Evolutionary conservation across 2,329 filamentous ascomycete genomes (phyloP).

Genomic region (Didymella sp.): DNA sequence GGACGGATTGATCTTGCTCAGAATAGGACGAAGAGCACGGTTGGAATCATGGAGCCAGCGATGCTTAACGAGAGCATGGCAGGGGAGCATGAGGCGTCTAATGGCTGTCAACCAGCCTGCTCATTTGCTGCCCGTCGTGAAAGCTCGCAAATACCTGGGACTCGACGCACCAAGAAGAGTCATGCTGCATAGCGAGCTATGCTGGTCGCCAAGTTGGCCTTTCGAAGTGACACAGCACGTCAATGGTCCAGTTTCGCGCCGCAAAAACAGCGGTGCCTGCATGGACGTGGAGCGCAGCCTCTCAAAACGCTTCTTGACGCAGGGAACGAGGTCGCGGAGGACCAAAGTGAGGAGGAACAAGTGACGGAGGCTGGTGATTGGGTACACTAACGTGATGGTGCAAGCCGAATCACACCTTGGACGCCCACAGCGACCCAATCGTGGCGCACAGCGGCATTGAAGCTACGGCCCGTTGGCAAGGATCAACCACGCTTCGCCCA

Average conservation of each 20-base stretch:
- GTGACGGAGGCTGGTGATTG: slow-evolving; percentile 25
- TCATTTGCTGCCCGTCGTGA: slow-evolving; percentile 39
- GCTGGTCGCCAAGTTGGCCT: slow-evolving; percentile 42
- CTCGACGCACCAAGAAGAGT: slow-evolving; percentile 38
- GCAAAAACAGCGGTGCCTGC: slow-evolving; percentile 45
- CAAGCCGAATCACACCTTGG: slow-evolving; percentile 23
- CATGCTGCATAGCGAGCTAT: slow-evolving; percentile 29
- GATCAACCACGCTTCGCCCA: slow-evolving; percentile 24
- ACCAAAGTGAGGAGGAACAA: slow-evolving; percentile 30
- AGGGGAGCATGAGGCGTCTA: slow-evolving; percentile 44
- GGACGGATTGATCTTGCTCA: slow-evolving; percentile 45
- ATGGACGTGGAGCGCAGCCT: slow-evolving; percentile 39
- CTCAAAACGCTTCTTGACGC: slow-evolving; percentile 31
- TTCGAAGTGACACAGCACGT: slow-evolving; percentile 35
- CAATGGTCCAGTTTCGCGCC: slow-evolving; percentile 45
- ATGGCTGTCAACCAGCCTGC: slow-evolving; percentile 37
- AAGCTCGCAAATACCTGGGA: slow-evolving; percentile 38
- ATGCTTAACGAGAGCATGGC: slow-evolving; percentile 34
- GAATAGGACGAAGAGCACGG: slow-evolving; percentile 46
- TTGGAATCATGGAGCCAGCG: slow-evolving; percentile 33
- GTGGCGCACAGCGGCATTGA: slow-evolving; percentile 13
- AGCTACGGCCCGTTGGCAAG: slow-evolving; percentile 37
- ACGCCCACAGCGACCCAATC: slow-evolving; percentile 13
- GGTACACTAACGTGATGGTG: slow-evolving; percentile 17
- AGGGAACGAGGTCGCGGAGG: slow-evolving; percentile 33